A percentile compares a stretch with the other conserved stretches of the same genome.
Evolutionary conservation across 2,329 filamentous ascomycete species (phyloP).

Genomic region (Hymenoscyphus fructigenus): DNA sequence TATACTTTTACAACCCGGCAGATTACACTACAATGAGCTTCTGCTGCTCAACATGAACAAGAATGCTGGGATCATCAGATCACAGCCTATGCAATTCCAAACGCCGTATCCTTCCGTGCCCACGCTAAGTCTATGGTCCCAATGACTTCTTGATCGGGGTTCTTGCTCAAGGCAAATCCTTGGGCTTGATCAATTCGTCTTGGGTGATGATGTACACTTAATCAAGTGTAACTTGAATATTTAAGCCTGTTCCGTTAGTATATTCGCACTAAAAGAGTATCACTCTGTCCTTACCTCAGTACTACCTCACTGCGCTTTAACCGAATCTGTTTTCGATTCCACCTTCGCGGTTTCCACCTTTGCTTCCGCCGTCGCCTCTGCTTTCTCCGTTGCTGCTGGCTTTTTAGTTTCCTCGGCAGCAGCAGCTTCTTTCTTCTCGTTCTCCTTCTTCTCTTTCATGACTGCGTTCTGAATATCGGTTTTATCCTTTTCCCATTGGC

Average conservation of each 20-base stretch:
- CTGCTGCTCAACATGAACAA: constrained; percentile 21
- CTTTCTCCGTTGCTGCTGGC: constrained; percentile 6
- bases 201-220: neutral
- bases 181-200: neutral
- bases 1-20: constrained; percentile 33
- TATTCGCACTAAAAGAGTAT: neutral
- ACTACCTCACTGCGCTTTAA: neutral
- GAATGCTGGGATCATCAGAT: constrained; percentile 21
- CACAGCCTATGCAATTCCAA: constrained; percentile 22
- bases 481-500: constrained; percentile 91
- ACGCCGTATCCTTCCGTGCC: constrained; percentile 14
- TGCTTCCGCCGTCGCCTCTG: constrained; percentile 16
- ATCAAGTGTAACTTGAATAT: neutral
- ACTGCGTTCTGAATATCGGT: constrained; percentile 70
- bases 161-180: neutral
- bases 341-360: constrained; percentile 12
- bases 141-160: constrained; percentile 6
- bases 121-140: constrained; percentile 11
- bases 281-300: neutral
- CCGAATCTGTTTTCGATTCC: constrained; percentile 3
- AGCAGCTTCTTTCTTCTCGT: constrained; percentile 33
- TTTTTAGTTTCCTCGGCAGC: constrained; percentile 13
- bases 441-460: constrained; percentile 52
- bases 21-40: constrained; percentile 24
- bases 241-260: neutral